phyloP scores from a whole-genome alignment of 805 yeast genomes.

The Yarrowia alimentaria region DNA sequence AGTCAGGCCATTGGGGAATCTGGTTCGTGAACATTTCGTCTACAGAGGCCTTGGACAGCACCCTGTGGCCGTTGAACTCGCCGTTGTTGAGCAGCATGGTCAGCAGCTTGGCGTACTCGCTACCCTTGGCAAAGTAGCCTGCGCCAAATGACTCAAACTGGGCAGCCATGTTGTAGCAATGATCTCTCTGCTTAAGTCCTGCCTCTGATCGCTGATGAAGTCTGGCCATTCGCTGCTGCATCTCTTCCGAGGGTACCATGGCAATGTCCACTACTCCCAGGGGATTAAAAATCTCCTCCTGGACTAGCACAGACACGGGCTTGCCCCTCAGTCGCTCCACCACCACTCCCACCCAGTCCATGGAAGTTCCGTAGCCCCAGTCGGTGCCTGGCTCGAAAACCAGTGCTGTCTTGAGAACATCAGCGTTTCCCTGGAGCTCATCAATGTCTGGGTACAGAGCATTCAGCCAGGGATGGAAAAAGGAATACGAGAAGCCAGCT shows the following conservation, averaged over 20 bases:
- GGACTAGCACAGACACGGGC: slow-evolving; percentile 35
- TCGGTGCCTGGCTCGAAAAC: slow-evolving; percentile 43
- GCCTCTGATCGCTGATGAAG: slow-evolving; percentile 33
- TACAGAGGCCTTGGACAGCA: slow-evolving; percentile 41
- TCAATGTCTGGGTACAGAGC: slow-evolving; percentile 22
- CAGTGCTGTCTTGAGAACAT: slow-evolving; percentile 36
- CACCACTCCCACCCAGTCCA: slow-evolving; percentile 44
- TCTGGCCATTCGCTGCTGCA: slow-evolving; percentile 34
- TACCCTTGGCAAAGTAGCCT: slow-evolving; percentile 45
- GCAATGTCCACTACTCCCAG: slow-evolving; percentile 38
- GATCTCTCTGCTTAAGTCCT: slow-evolving; percentile 29
- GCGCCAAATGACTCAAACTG: slow-evolving; percentile 37
- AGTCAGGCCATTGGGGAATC: slow-evolving; percentile 38
- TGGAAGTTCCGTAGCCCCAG: slow-evolving; percentile 42
- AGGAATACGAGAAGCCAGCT: slow-evolving; percentile 43
- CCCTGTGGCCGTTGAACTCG: slow-evolving; percentile 39
- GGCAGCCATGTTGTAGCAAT: neutral
- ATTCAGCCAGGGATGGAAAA: slow-evolving; percentile 35
- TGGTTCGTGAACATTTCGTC: slow-evolving; percentile 41
- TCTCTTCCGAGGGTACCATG: slow-evolving; percentile 34
- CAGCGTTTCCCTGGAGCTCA: slow-evolving; percentile 30
- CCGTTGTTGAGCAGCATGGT: slow-evolving; percentile 47
- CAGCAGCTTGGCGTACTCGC: slow-evolving; percentile 44
- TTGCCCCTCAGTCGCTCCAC: slow-evolving; percentile 39
- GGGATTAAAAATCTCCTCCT: slow-evolving; percentile 33